Conservation (phyloP, 805 yeast species). For the Nakazawaea sp. region DNA sequence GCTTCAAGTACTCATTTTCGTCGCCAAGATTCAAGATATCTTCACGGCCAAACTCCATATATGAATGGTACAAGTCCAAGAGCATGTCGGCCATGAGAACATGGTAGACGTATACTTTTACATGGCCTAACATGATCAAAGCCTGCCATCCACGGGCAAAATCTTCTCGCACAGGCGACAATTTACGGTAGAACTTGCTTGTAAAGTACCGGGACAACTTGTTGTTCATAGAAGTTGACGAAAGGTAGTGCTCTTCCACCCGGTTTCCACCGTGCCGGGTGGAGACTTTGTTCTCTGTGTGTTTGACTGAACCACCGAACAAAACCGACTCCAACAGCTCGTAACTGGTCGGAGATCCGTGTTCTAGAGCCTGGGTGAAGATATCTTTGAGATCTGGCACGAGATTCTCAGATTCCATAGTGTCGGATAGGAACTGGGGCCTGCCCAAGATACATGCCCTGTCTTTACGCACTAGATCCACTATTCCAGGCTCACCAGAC, state of each 20-base stretch:
- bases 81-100: constrained; percentile 4
- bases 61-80: constrained; percentile 2
- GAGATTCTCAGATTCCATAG: too few species aligned
- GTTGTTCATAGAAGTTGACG: not conserved
- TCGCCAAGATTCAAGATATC: not conserved
- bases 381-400: too few species aligned
- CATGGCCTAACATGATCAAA: constrained; percentile 3
- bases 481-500: too few species aligned
- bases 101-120: constrained; percentile 1
- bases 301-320: too few species aligned
- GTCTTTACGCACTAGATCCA: too few species aligned
- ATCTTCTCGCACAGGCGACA: constrained; percentile 1
- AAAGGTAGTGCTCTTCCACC: not conserved
- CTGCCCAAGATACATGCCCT: too few species aligned
- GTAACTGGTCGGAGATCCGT: too few species aligned
- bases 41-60: not conserved
- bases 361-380: too few species aligned
- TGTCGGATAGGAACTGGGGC: too few species aligned
- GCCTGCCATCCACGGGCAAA: constrained; percentile 3
- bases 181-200: not conserved
- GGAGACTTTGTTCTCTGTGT: too few species aligned
- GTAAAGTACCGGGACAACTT: constrained; percentile 1
- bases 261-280: too few species aligned
- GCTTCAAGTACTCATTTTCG: constrained; percentile 1
- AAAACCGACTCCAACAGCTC: too few species aligned